Conservation (phyloP, 2,329 filamentous ascomycete species). For the Delphinella strobiligena region DNA sequence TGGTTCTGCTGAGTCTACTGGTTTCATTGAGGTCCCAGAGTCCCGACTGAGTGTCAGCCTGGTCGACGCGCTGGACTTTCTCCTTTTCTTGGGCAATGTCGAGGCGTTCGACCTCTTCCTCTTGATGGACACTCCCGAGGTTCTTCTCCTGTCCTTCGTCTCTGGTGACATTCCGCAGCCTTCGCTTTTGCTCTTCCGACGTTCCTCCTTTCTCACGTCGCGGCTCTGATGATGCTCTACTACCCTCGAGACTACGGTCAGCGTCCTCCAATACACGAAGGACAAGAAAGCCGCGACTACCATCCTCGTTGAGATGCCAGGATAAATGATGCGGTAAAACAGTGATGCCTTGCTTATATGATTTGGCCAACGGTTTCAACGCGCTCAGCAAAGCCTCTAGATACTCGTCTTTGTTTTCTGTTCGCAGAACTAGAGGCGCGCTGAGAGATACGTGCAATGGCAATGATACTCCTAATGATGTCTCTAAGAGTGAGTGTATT, state of each 20-base stretch:
- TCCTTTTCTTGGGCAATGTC: too few species aligned
- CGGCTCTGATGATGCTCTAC: not conserved
- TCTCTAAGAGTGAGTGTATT: constrained; percentile 59
- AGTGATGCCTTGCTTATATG: constrained; percentile 23
- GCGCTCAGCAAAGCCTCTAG: constrained; percentile 37
- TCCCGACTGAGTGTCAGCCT: too few species aligned
- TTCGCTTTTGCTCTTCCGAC: not conserved
- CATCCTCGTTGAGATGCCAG: constrained; percentile 56
- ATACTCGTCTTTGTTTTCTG: constrained; percentile 60
- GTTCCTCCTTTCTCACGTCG: not conserved
- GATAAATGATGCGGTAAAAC: constrained; percentile 36
- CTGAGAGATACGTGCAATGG: constrained; percentile 90
- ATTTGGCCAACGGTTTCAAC: constrained; percentile 8
- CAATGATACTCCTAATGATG: constrained; percentile 62
- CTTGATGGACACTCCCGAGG: not conserved
- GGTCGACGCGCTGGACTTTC: too few species aligned
- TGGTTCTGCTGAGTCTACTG: too few species aligned
- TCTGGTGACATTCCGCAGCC: not conserved
- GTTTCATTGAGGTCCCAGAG: too few species aligned
- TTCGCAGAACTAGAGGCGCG: constrained; percentile 61
- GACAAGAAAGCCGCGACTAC: constrained; percentile 73
- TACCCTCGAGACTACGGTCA: constrained; percentile 9
- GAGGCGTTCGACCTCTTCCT: not conserved
- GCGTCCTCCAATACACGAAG: constrained; percentile 41
- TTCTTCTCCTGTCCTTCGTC: not conserved